Percentiles rank a stretch among this genome's conserved stretches.
phyloP scores from a whole-genome alignment of 176 grass and related monocot genomes.

The Zea mays region DNA sequence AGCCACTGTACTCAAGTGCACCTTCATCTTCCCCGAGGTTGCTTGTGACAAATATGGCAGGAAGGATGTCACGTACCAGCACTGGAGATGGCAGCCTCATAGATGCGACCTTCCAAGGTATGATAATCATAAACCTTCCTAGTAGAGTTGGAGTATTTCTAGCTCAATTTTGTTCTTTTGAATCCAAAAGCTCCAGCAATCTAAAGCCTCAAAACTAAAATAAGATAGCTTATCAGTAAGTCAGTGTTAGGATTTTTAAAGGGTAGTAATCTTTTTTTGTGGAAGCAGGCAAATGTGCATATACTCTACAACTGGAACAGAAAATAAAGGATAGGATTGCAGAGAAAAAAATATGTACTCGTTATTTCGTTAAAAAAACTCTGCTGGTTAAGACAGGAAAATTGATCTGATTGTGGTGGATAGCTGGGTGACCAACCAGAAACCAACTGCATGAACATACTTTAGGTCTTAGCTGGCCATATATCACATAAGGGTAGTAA shows the following conservation, averaged over 20 bases:
- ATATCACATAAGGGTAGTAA: background rate
- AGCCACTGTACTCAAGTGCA: slow-evolving; percentile 66
- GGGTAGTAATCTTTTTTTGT: background rate
- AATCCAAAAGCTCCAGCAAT: background rate
- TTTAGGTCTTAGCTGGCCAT: background rate
- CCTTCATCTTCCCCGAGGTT: slow-evolving; percentile 68
- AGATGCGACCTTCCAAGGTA: slow-evolving; percentile 86
- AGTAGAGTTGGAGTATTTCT: background rate
- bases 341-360: background rate
- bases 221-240: background rate
- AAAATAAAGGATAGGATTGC: background rate
- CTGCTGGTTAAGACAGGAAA: background rate
- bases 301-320: background rate
- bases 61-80: slow-evolving; percentile 74
- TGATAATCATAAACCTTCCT: background rate
- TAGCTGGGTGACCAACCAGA: background rate
- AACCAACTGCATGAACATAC: background rate
- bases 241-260: background rate
- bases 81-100: slow-evolving; percentile 91
- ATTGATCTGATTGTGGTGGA: background rate
- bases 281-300: background rate
- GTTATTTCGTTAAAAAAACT: background rate
- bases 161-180: background rate
- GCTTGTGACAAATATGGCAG: slow-evolving; percentile 77
- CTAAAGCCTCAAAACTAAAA: background rate